Percentiles rank a stretch among this genome's conserved stretches.
Evolutionary conservation across 2,329 filamentous ascomycete species (phyloP).

Genomic region (Helicocarpus griseus): DNA sequence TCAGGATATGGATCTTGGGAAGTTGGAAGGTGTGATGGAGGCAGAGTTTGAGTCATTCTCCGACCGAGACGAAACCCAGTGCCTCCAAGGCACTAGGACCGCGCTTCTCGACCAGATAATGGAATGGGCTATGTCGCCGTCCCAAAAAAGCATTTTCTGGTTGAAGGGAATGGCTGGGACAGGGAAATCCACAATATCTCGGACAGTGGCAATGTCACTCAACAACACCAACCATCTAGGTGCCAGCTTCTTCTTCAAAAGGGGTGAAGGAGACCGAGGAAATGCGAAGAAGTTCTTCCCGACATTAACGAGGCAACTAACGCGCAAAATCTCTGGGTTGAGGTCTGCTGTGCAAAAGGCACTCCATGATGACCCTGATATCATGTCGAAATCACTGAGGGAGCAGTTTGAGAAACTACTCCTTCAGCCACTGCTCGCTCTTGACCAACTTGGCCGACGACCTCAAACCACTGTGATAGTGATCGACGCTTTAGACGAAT

Average conservation of each 20-base stretch:
- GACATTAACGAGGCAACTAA: not conserved
- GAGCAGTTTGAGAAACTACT: conserved; percentile 20
- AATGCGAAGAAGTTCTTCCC: conserved; percentile 4
- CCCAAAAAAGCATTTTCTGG: conserved; percentile 17
- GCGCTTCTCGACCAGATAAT: conserved; percentile 14
- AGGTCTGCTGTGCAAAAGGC: conserved; percentile 15
- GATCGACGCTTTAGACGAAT: conserved; percentile 24
- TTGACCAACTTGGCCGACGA: not conserved
- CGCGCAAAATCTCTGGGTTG: conserved; percentile 13
- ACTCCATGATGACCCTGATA: conserved; percentile 17
- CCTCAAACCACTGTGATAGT: conserved; percentile 13
- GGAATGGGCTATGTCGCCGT: conserved; percentile 8
- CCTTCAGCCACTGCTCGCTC: conserved; percentile 11
- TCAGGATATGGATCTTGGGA: too few species aligned
- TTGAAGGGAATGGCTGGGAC: conserved; percentile 21
- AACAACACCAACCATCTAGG: conserved; percentile 6
- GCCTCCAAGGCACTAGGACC: conserved; percentile 13
- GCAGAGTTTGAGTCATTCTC: not conserved
- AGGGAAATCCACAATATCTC: conserved; percentile 21
- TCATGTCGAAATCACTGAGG: conserved; percentile 15
- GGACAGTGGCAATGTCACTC: conserved; percentile 12
- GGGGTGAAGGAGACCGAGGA: conserved; percentile 8
- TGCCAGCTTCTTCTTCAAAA: conserved; percentile 19
- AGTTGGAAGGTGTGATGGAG: not conserved
- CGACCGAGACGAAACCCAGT: conserved; percentile 3